Percentiles rank a stretch among this genome's conserved stretches.
These are phyloP conservation scores for Zymoseptoria brevis DNA, from an alignment of 2,329 filamentous ascomycete species.

Conservation along the genomic window DNA sequence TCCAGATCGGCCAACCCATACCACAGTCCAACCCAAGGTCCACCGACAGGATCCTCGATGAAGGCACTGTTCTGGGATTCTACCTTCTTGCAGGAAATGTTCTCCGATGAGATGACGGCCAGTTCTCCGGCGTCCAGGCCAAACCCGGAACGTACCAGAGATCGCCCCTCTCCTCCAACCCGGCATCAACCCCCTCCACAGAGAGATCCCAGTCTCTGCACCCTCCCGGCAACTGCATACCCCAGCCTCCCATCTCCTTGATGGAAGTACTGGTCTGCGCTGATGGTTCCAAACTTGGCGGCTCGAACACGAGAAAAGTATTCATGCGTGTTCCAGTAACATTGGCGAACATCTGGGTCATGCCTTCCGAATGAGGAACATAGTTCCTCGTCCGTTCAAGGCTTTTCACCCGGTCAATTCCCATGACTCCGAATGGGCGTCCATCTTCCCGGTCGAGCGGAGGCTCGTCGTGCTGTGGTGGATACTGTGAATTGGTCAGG, in stretches of 20 bases:
- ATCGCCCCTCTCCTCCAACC: background rate
- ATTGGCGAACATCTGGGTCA: background rate
- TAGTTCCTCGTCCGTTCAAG: background rate
- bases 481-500: background rate
- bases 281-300: background rate
- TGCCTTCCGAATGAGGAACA: background rate
- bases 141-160: background rate
- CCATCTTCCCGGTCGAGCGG: background rate
- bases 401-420: background rate
- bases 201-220: background rate
- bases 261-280: background rate
- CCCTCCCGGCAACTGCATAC: background rate
- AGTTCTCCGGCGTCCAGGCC: background rate
- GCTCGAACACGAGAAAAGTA: background rate
- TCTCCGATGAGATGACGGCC: background rate
- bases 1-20: background rate
- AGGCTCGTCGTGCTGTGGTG: background rate
- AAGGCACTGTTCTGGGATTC: background rate
- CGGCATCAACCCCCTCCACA: background rate
- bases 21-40: background rate
- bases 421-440: background rate
- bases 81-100: background rate
- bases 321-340: background rate
- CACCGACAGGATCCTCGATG: background rate
- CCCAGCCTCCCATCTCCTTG: background rate